Base-by-base conservation (phyloP, 2,329 filamentous ascomycete genomes). In the Xylariaceae sp. region DNA sequence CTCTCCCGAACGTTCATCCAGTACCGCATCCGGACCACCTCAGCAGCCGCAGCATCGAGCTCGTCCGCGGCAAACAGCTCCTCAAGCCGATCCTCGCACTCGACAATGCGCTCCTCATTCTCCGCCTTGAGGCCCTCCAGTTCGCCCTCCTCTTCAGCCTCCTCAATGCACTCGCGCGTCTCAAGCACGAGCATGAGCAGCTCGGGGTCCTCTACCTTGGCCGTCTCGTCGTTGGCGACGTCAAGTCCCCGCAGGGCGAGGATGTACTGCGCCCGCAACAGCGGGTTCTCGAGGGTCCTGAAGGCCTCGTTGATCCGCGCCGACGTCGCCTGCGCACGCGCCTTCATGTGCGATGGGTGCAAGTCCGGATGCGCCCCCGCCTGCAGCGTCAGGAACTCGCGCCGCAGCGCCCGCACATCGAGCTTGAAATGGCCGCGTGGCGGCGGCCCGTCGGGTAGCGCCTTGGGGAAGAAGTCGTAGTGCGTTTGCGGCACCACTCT, bases 251-350 rank as follows among this genome's bases (percentile, higher is more conserved):
- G 80, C 55, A 86, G 74, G 3, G 74, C 71, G 0, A 97, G 80
- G 5, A 97, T 74, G 69, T 97, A 96, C 70, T 96, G 90, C n/a
- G 92, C 92, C 21, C 94, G 83, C 45, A 82, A 71, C 12, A 99
- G 76, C 15, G 94, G 92, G 62, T 86, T 83, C 47, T 81, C 76
- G 0, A 99, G 80, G 2, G 92, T 96, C 66, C 84, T 86, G 78
- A 95, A 97, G 0, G 94, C 94, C 61, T 91, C 86, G 76, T 97
- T 97, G 70, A 97, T 92, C 22, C 83, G 80, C 7, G 89, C 82
- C 9, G 88, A 94, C n/a, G 85, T 76, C 0, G 84, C 87, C 70
- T 95, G 89, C 18, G 91, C 90, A 45, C 80, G 65, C 63, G 73
- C 63, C 73, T 86, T 77, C 70, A 77, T 66, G 69, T 76, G 39